phyloP scores from a whole-genome alignment of 371 early-diverging fungal species.

The Mucor sp. region DNA sequence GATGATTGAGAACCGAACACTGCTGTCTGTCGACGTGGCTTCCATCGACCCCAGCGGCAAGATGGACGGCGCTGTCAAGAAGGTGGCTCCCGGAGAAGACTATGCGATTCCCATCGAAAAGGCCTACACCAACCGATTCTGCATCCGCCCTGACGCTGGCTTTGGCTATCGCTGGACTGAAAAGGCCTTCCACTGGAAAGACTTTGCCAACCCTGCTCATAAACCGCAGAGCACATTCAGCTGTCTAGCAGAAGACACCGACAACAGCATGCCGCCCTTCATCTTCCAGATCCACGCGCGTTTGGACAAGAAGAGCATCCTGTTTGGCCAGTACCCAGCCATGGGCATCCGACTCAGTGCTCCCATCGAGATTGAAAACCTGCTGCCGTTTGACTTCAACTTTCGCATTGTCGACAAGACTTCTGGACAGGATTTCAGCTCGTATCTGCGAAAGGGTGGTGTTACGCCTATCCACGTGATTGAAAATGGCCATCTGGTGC shows the following conservation, averaged over 20 bases:
- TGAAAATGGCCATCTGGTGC: slow-evolving; percentile 80
- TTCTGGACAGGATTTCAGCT: slow-evolving; percentile 62
- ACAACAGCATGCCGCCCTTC: slow-evolving; percentile 64
- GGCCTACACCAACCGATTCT: slow-evolving; percentile 77
- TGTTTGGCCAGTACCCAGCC: slow-evolving; percentile 75
- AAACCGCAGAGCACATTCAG: slow-evolving; percentile 43
- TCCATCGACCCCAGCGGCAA: slow-evolving; percentile 71
- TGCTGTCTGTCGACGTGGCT: slow-evolving; percentile 78
- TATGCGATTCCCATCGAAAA: slow-evolving; percentile 86
- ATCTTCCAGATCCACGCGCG: slow-evolving; percentile 70
- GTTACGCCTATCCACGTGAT: slow-evolving; percentile 83
- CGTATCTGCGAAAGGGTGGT: slow-evolving; percentile 71
- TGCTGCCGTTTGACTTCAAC: slow-evolving; percentile 87
- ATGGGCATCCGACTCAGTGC: slow-evolving; percentile 85
- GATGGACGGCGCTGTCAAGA: slow-evolving; percentile 46
- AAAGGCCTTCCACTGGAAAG: slow-evolving; percentile 70
- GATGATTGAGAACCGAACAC: slow-evolving; percentile 80
- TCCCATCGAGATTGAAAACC: slow-evolving; percentile 94
- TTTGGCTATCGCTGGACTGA: slow-evolving; percentile 83
- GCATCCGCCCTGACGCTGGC: slow-evolving; percentile 82
- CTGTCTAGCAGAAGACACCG: slow-evolving; percentile 41
- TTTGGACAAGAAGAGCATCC: slow-evolving; percentile 52
- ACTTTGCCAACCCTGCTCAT: slow-evolving; percentile 44
- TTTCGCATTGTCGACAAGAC: slow-evolving; percentile 80
- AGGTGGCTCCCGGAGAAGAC: slow-evolving; percentile 77